These are phyloP conservation scores for Cymodocea nodosa DNA, from an alignment of 116 monocot genomes.

Conservation along the genomic window DNA sequence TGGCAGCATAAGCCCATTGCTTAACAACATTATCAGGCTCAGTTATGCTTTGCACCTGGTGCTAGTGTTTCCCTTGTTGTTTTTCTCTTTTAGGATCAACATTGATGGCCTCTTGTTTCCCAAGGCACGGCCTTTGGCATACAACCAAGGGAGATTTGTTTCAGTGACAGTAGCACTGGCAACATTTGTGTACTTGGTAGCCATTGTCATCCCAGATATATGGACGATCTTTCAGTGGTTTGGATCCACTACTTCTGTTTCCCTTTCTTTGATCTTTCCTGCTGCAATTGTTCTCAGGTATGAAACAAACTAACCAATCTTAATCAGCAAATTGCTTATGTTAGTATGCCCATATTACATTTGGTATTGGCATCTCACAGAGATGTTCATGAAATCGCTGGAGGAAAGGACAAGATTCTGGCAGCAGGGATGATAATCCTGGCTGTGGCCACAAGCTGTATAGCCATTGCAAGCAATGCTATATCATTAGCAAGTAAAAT, in stretches of 20 bases:
- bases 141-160: constrained; percentile 32
- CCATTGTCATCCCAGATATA: constrained; percentile 78
- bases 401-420: constrained; percentile 41
- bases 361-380: constrained; percentile 15
- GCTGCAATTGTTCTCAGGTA: constrained; percentile 81
- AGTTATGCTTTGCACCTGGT: constrained; percentile 87
- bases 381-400: constrained; percentile 66
- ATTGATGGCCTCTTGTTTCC: constrained; percentile 66
- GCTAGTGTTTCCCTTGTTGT: constrained; percentile 73
- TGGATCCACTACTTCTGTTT: constrained; percentile 73
- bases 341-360: not conserved
- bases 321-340: not conserved
- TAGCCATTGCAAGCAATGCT: constrained; percentile 34
- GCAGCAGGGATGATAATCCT: constrained; percentile 54
- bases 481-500: not conserved
- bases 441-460: constrained; percentile 60
- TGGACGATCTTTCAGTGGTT: constrained; percentile 78
- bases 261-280: constrained; percentile 80
- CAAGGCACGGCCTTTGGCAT: constrained; percentile 18
- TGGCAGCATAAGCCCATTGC: constrained; percentile 26
- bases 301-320: not conserved
- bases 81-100: constrained; percentile 74
- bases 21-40: constrained; percentile 55
- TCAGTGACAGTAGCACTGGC: constrained; percentile 32
- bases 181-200: constrained; percentile 37